Conservation (phyloP, 306 rosid species). For the Astragalus membranaceus region DNA sequence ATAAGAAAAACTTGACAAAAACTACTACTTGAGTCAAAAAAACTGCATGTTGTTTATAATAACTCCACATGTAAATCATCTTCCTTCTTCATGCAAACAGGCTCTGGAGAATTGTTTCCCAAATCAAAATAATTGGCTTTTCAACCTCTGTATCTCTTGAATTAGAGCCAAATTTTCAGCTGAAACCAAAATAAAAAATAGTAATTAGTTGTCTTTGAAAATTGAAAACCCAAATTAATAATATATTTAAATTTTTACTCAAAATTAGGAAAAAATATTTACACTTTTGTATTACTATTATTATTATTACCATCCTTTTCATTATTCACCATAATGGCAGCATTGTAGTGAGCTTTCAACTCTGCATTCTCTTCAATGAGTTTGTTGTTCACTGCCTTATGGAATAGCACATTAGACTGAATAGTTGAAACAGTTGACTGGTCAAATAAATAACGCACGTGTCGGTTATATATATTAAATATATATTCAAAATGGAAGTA, state of each 20-base stretch:
- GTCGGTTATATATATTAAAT: background rate
- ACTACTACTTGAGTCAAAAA: background rate
- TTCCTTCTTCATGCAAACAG: background rate
- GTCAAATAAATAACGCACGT: background rate
- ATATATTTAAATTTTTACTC: background rate
- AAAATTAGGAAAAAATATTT: no score
- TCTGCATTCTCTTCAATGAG: background rate
- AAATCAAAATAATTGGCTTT: background rate
- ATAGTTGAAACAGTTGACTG: background rate
- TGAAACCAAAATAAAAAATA: background rate
- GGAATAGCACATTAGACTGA: background rate
- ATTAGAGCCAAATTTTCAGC: background rate
- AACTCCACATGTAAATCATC: background rate
- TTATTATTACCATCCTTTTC: conserved; percentile 3
- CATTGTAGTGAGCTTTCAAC: background rate
- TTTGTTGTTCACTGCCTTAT: no score
- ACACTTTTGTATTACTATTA: background rate
- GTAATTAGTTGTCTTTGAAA: background rate
- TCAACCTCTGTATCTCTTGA: background rate
- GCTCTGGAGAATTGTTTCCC: background rate
- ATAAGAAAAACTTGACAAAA: background rate
- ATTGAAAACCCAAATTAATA: background rate
- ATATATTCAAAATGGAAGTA: no score
- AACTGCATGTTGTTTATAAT: background rate
- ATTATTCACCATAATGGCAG: background rate